Conservation (phyloP, 305 asterid genomes). For the Solanum hybrid region DNA sequence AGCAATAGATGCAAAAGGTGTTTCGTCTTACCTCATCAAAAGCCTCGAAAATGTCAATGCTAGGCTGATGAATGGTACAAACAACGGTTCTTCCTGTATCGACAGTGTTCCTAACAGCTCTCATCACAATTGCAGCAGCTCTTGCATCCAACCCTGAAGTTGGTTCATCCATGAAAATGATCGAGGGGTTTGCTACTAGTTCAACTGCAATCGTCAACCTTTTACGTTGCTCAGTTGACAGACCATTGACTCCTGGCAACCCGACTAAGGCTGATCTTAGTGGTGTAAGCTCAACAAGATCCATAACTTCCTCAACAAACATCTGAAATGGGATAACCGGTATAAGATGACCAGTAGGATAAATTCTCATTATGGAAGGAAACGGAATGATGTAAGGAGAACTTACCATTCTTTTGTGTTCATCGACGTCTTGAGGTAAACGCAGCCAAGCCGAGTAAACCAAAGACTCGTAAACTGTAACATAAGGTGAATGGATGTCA, state of each 20-base stretch:
- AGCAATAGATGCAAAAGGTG: neutral
- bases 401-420: constrained; percentile 15
- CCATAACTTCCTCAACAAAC: constrained; percentile 33
- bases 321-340: constrained; percentile 10
- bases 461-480: constrained; percentile 25
- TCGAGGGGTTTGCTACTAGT: constrained; percentile 34
- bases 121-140: constrained; percentile 38
- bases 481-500: constrained; percentile 33
- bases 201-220: constrained; percentile 34
- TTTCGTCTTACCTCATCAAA: constrained; percentile 19
- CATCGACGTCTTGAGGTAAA: constrained; percentile 18
- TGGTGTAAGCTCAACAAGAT: constrained; percentile 26
- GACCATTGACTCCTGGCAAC: constrained; percentile 31
- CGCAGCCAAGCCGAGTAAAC: constrained; percentile 32
- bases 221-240: constrained; percentile 32
- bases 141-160: constrained; percentile 35
- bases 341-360: neutral
- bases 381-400: neutral
- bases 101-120: constrained; percentile 28
- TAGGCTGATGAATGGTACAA: constrained; percentile 28
- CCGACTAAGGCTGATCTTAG: constrained; percentile 26
- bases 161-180: constrained; percentile 34
- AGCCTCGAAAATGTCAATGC: constrained; percentile 28
- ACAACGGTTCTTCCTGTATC: constrained; percentile 26
- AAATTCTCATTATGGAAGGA: neutral